Evolutionary conservation across 768 basidiomycete species (phyloP), one percentile per base, ranked within the genome.

Genomic region (Lentinula boryana): DNA sequence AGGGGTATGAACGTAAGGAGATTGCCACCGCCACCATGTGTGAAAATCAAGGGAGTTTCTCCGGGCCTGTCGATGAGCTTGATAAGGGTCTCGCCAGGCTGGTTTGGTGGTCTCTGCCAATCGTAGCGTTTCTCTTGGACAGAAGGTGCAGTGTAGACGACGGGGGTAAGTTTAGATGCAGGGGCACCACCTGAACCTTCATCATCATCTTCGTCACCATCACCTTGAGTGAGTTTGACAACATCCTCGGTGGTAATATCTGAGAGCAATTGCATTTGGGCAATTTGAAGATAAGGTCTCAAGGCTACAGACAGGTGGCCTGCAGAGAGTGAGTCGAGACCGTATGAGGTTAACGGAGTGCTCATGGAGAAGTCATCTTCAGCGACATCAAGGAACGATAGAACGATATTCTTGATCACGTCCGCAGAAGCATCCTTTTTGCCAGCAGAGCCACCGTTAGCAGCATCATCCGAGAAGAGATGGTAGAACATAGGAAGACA

Each of bases 321-420:
- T n/a, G 72, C 72, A 21, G 70, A 66, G 8, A 74, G 64, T 2
- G 72, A 74, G 54, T 74, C 72, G 9, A 73, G 59, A 36, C 72
- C 72, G 31, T 73, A 73, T 2, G 67, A 57, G 1, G 68, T 71
- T 43, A 73, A 64, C 7, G 72, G 71, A 21, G 69, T 67, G 12
- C 69, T 66, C 8, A 58, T 49, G 2, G 67, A 66, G 31, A 72
- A 64, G 36, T 74, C 72, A 18, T 68, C 67, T 7, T 46, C 40
- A 7, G 67, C 49, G 35, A 74, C 60, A 44, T 68, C 68, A 3
- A 74, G 43, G 44, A 65, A 57, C 15, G 36, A 56, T 16, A 48
- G 27, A 33, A 58, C 36, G 16, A 56, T 40, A 7, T 56, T 38
- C 23, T 31, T 56, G 36, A 56, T 56, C 23, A 43, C 41, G 41